Percentiles rank a stretch among this genome's conserved stretches.
phyloP scores from a whole-genome alignment of 768 basidiomycete genomes.

The Tricholoma saponaceum region DNA sequence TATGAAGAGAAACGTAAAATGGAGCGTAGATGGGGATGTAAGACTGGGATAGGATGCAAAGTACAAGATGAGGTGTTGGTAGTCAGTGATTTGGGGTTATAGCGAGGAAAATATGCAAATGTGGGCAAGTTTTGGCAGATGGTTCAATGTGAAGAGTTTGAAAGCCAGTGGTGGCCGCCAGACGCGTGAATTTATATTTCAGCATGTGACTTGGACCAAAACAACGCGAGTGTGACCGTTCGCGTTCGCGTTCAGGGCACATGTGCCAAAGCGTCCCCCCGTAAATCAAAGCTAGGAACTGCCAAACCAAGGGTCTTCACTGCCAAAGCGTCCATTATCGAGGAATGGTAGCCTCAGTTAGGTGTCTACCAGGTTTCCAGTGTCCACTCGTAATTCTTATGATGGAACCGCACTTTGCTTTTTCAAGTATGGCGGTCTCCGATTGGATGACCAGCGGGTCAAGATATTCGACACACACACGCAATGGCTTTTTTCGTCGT shows the following conservation, averaged over 20 bases:
- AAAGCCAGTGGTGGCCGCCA: background rate
- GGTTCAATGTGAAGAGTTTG: background rate
- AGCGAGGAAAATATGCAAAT: background rate
- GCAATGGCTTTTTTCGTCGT: background rate
- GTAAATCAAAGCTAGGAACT: background rate
- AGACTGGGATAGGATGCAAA: background rate
- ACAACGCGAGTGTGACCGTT: background rate
- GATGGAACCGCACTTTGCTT: background rate
- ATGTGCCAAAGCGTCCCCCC: background rate
- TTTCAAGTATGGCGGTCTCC: background rate
- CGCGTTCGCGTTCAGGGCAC: background rate
- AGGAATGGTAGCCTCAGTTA: background rate
- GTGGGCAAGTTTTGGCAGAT: background rate
- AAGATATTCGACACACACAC: background rate
- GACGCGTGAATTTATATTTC: background rate
- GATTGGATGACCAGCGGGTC: background rate
- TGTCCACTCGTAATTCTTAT: background rate
- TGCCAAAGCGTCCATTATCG: background rate
- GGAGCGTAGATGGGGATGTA: background rate
- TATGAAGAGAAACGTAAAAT: background rate
- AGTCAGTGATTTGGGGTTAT: background rate
- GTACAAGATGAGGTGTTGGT: background rate
- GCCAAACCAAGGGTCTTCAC: background rate
- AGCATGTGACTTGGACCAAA: background rate
- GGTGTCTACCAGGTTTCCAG: background rate